Base-by-base conservation (phyloP, 768 basidiomycete genomes). In the Rhodotorula toruloides region DNA sequence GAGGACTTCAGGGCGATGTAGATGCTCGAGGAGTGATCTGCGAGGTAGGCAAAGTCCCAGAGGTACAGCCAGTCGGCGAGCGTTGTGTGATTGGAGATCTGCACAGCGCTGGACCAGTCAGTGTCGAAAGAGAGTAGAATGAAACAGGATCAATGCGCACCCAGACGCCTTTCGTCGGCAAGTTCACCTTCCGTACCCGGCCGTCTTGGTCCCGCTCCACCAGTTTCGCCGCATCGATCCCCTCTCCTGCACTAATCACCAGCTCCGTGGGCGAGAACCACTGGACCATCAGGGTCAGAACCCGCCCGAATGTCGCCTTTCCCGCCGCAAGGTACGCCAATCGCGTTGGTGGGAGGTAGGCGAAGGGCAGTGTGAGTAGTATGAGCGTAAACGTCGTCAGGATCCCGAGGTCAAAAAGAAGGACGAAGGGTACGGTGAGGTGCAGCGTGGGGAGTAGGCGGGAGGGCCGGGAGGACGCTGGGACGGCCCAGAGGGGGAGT, bases 1-100 rank as follows among this genome's bases (percentile, higher is more conserved):
- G 86, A 89, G 77, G 87, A 87, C 82, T 97, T 98, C 61, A 97
- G 79, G 16, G 91, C 87, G 74, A 98, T 98, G 77, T 85, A 88
- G 37, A 97, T 83, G 68, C 89, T 82, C 65, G 82, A 80, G 76
- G 88, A 85, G 6, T 85, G 83, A 32, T 79, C 80, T 71, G 85
- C 81, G 74, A 87, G 87, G 76, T 91, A 91, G 17, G 84, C 82
- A 62, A 91, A 64, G 9, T n/a, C 22, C 79, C 79, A 96, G 36
- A 87, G 83, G 75, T 91, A 94, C 86, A 87, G 74, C 79, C 79
- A 81, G 67, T 80, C 80, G 12, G 74, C 65, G 44, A 79, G 78
- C 0, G 78, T 76, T 80, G 92, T 93, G 76, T 98, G 93, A 76
- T 98, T 98, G 16, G 90, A 84, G 72, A 91, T 89, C 69, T 92